Base-by-base conservation (phyloP, 805 yeast genomes). In the Monosporozyma solicola region DNA sequence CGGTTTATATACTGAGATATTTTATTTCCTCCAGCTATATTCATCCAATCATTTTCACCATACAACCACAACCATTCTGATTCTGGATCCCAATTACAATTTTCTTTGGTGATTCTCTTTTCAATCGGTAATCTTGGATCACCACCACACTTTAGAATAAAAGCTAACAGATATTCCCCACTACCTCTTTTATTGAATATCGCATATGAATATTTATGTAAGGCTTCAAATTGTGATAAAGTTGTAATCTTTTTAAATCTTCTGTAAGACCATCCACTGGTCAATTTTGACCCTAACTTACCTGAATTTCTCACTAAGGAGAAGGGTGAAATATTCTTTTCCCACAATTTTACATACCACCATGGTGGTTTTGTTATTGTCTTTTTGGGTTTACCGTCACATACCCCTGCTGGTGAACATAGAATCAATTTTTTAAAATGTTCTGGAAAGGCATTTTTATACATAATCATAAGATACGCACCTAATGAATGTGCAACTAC, bases 401-500 rank as follows among this genome's bases (percentile, higher is more conserved):
- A 59, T 5, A 94, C 80, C 3, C 95, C 97, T 0, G 95, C 98
- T 0, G 98, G 98, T 0, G 96, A 86, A 6, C 88, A 84, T 73
- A 91, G 76, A n/a, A 90, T 63, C 37, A 92, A 64, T 60, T 84
- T 85, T 48, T 75, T 72, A 56, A 91, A 84, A 47, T 81, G 78
- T 1, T 73, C 69, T 0, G 92, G 88, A 56, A 75, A 70, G 51
- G 75, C 74, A 51, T 82, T 73, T 3, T 87, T 85, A 59, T 88
- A 86, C 4, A 84, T 69, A 0, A 84, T 78, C 64, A 85, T 79
- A 24, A 92, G 61, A 64, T 91, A 92, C 0, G 95, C 97, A 4
- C 99, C 99, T 79, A 94, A 76, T 0, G 97, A 90, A 69, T 92
- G 99, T 1, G 96, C 95, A 83, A 79, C 46, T 80, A 77, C 50